Evolutionary conservation across 148 eudicot genomes (phyloP).

Genomic region (Cornus controversa): DNA sequence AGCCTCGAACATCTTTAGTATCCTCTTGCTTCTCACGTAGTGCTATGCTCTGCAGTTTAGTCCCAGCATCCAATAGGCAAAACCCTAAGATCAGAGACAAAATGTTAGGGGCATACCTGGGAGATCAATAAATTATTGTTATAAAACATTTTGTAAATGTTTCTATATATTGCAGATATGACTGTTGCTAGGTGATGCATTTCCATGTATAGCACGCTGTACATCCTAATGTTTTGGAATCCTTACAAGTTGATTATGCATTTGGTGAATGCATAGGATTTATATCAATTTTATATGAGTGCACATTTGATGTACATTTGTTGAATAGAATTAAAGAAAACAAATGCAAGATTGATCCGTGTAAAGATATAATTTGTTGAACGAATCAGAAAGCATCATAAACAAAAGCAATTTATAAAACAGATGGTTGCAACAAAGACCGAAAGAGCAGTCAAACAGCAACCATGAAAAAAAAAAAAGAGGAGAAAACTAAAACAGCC

Average conservation of each 20-base stretch:
- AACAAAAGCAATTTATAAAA: neutral
- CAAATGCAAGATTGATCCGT: too few relatives aligned
- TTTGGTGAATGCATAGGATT: neutral
- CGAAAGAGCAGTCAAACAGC: neutral
- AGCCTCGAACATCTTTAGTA: neutral
- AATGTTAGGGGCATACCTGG: neutral
- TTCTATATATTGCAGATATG: neutral
- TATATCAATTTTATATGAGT: too few relatives aligned
- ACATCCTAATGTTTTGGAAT: neutral
- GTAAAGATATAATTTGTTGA: too few relatives aligned
- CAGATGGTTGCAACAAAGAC: neutral
- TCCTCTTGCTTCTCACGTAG: too few relatives aligned
- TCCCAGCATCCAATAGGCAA: neutral
- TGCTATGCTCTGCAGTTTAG: too few relatives aligned
- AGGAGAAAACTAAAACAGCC: neutral
- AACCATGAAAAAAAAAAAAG: neutral
- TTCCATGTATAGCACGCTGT: neutral
- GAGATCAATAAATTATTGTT: neutral
- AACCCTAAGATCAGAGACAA: neutral
- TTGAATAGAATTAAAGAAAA: too few relatives aligned
- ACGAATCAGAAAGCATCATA: neutral
- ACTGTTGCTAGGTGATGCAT: neutral
- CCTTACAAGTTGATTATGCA: neutral
- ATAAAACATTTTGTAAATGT: neutral
- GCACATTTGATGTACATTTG: too few relatives aligned